A percentile compares a stretch with the other conserved stretches of the same genome.
Conservation (phyloP, 148 eudicot genomes). For the Silene conica region DNA sequence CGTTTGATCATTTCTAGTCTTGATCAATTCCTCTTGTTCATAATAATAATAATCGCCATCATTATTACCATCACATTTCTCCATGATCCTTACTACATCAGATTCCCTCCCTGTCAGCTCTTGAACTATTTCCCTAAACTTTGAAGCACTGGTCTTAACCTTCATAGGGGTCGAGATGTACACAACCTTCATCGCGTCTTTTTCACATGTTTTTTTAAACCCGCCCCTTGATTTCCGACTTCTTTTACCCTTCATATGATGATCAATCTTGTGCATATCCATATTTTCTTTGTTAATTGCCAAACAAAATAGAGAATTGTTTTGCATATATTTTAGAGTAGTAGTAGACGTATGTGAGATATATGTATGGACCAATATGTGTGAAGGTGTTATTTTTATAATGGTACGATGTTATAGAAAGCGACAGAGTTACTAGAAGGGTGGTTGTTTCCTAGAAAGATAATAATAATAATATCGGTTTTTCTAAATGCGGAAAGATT, state of each 20-base stretch:
- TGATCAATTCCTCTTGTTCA: not conserved
- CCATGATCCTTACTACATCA: conserved; percentile 40
- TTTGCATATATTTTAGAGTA: not conserved
- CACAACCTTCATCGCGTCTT: conserved; percentile 35
- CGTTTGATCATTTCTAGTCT: not conserved
- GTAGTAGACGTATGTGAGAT: not conserved
- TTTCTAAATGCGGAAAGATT: no score
- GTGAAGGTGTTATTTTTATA: conserved; percentile 14
- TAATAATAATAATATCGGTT: no score
- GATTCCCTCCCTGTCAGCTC: conserved; percentile 55
- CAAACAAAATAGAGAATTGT: not conserved
- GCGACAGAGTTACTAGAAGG: conserved; percentile 21
- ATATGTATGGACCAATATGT: conserved; percentile 1
- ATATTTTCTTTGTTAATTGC: not conserved
- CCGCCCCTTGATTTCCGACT: not conserved
- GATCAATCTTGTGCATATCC: not conserved
- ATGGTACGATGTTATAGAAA: not conserved
- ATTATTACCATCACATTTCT: conserved; percentile 19
- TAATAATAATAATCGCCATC: not conserved
- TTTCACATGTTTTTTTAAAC: not conserved
- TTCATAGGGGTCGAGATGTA: conserved; percentile 59
- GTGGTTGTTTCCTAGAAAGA: conserved; percentile 28
- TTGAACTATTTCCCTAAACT: conserved; percentile 42
- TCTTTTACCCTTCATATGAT: not conserved
- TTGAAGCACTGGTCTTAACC: conserved; percentile 43